Evolutionary conservation across 768 basidiomycete genomes (phyloP).

Genomic region (Glaciozyma antarctica): DNA sequence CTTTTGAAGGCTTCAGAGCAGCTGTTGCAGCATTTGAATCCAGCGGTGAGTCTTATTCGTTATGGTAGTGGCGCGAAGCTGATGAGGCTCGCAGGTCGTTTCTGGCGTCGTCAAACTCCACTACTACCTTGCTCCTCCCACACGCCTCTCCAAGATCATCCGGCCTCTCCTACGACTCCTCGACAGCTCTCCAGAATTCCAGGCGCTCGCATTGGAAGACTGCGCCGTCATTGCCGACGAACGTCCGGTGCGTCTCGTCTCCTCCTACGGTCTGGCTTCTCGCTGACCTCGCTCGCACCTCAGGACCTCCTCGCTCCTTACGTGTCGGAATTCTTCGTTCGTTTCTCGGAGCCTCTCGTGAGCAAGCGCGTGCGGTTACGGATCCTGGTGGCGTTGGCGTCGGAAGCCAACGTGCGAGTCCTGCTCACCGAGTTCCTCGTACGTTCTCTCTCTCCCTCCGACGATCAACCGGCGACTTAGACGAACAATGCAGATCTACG

Average conservation of each 20-base stretch:
- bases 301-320: conserved; percentile 58
- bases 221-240: conserved; percentile 55
- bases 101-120: conserved; percentile 63
- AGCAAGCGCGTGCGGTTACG: conserved; percentile 68
- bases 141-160: conserved; percentile 51
- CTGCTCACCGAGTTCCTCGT: conserved; percentile 80
- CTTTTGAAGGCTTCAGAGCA: conserved; percentile 63
- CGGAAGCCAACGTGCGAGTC: conserved; percentile 55
- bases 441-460: conserved; percentile 35
- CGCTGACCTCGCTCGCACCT: background rate
- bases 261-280: background rate
- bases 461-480: background rate
- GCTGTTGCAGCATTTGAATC: conserved; percentile 73
- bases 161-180: conserved; percentile 67
- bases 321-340: conserved; percentile 60
- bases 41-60: conserved; percentile 54
- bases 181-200: conserved; percentile 50
- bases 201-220: conserved; percentile 64
- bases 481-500: conserved; percentile 54
- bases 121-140: conserved; percentile 60
- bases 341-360: conserved; percentile 52
- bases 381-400: conserved; percentile 59
- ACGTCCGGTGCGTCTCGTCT: conserved; percentile 51
- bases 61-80: background rate
- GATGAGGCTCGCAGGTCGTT: conserved; percentile 52